Evolutionary conservation across 2,329 filamentous ascomycete genomes (phyloP).

Genomic region (Fusarium sarcochroum): DNA sequence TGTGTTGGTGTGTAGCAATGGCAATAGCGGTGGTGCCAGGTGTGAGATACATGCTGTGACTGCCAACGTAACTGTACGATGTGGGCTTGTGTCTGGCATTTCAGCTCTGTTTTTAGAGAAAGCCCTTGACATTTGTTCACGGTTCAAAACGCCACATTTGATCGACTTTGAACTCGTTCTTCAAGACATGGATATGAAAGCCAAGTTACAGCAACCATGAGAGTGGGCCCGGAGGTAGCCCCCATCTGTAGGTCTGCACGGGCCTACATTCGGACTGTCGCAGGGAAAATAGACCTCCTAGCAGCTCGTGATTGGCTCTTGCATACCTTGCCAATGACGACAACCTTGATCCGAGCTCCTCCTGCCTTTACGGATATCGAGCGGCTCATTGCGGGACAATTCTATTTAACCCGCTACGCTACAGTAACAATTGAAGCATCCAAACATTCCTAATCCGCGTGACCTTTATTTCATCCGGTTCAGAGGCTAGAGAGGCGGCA

Average conservation of each 20-base stretch:
- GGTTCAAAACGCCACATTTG: too few relatives aligned
- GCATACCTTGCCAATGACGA: constrained; percentile 39
- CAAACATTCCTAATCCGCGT: neutral
- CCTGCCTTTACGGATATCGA: constrained; percentile 3
- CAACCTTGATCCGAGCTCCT: constrained; percentile 26
- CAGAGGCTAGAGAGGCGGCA: neutral
- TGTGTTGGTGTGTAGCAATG: constrained; percentile 33
- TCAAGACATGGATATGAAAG: neutral
- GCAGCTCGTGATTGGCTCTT: constrained; percentile 37
- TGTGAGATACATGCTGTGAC: constrained; percentile 25
- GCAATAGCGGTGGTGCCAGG: constrained; percentile 27
- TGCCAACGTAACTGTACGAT: constrained; percentile 29
- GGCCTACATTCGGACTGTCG: constrained; percentile 32
- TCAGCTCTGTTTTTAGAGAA: neutral
- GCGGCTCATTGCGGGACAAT: constrained; percentile 33
- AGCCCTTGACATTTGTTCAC: too few relatives aligned
- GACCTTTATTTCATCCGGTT: neutral
- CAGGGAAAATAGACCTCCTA: constrained; percentile 30
- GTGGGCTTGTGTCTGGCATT: neutral
- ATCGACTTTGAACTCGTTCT: neutral
- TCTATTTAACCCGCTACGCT: neutral
- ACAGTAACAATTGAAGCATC: neutral
- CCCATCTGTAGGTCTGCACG: constrained; percentile 26
- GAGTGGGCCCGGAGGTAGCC: constrained; percentile 11
- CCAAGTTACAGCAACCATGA: neutral